Base-by-base conservation (phyloP, 2,329 filamentous ascomycete genomes). In the Diaporthe amygdali region DNA sequence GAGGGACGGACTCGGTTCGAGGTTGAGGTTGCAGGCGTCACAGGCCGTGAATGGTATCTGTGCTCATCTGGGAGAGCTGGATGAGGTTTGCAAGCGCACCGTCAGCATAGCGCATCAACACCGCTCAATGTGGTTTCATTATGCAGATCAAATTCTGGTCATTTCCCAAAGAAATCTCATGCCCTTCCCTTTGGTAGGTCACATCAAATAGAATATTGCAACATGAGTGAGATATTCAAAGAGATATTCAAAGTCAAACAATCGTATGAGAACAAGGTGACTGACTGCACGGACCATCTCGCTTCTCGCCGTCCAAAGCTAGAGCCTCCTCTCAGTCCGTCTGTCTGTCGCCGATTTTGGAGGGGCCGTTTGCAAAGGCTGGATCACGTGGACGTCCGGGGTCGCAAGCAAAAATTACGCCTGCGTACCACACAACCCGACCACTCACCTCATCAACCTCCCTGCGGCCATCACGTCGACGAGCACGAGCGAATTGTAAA, bases 371-470 rank as follows among this genome's bases (percentile, higher is more conserved):
- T 63, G 41, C 68, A 27, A 8, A 51, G 46, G 32, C 47, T 15
- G 46, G 69, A 71, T 73, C 71, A 73, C 71, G 71, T 73, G 71
- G 71, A 64, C 47, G 30, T 22, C 37, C 17, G 47, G 69, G 59
- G 63, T 71, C 64, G 70, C 63, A 66, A 59, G 54, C 66, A 51
- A 73, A 70, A 67, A 51, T 52, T 63, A 56, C 51, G 39, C 39
- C 59, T 66, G 59, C n/a, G 59, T 49, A 72, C 67, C 59, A 56
- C 56, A 41, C 44, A 66, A 56, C 49, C 71, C 46, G 34, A 25
- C n/a, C 27, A 66, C 44, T 25, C 34, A 54, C 66, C 55, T 30
- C 69, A 72, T 52, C 64, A 52, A 71, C 56, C 44, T 64, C 59
- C 44, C 59, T 27, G 44, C 44, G 59, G 59, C 59, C 59, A 64